phyloP scores from a whole-genome alignment of 208 protist genomes.

The Wallacemonas sp. region DNA sequence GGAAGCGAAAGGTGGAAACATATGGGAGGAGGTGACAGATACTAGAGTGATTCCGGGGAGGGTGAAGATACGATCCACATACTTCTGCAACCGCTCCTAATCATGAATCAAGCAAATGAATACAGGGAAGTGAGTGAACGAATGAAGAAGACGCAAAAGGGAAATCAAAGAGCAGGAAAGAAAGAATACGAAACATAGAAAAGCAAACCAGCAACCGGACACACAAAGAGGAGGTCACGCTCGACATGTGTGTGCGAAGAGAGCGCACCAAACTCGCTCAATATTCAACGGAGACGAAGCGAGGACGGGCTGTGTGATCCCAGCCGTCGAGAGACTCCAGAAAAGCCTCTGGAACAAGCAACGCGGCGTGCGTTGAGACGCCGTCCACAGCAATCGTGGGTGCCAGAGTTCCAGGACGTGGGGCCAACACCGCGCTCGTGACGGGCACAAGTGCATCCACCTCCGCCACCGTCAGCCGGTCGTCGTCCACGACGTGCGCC shows the following conservation, averaged over 20 bases:
- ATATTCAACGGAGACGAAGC: background rate
- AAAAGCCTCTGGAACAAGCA: constrained; percentile 2
- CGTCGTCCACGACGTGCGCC: constrained; percentile 7
- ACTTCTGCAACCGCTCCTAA: too few species aligned
- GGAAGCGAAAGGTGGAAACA: too few species aligned
- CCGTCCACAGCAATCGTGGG: background rate
- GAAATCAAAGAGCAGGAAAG: background rate
- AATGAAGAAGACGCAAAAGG: background rate
- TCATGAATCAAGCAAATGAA: too few species aligned
- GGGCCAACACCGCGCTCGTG: background rate
- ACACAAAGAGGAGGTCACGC: constrained; percentile 2
- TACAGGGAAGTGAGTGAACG: too few species aligned
- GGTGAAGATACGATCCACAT: too few species aligned
- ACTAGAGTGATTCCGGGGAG: too few species aligned
- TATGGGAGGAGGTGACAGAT: too few species aligned
- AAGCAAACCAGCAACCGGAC: constrained; percentile 5
- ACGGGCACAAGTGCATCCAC: constrained; percentile 1
- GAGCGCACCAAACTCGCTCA: background rate
- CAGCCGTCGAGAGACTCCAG: constrained; percentile 2
- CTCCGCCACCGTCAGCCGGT: background rate
- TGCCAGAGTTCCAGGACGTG: too few species aligned
- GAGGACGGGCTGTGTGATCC: constrained; percentile 1
- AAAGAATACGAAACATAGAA: background rate
- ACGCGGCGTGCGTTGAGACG: background rate
- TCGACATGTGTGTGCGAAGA: background rate